Evolutionary conservation across 306 rosid species (phyloP), one percentile per base, ranked within the genome.

Genomic region (Gillenia trifoliata): DNA sequence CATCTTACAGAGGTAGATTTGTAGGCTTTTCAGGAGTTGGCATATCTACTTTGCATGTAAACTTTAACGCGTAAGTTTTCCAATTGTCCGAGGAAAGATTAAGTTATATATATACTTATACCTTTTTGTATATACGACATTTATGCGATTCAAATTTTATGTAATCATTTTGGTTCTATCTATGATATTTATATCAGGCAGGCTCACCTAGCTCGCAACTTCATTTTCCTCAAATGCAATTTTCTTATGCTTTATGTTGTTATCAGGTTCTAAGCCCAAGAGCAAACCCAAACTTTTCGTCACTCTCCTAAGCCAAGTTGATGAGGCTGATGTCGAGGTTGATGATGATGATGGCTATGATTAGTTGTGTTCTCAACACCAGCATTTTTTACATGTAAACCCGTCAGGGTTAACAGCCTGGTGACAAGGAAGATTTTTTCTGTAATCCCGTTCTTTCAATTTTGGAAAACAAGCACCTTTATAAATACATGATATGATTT

Each of bases 221-320:
- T n/a, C n/a, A 55, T 34, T 33, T 11, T 64, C 47, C 26, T 33
- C 45, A 5, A 9, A 22, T 34, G 16, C 30, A 28, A 41, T 36
- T 41, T 41, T 52, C 33, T 40, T 41, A 57, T 71, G 28, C 45
- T n/a, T 47, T 34, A 45, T 41, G n/a, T 38, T 16, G 78, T 34
- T 10, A 26, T 80, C 77, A 91, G 96, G 95, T 77, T 85, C 97
- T 8, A 88, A 87, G 87, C 84, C 93, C n/a, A 92, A 80, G 84
- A 78, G 74, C 67, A 86, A 84, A 72, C 87, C 98, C 36, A 95
- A 90, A 85, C 89, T 90, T 61, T 95, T 90, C 72, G 87, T 95
- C 85, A 86, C 99, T 1, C 82, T 86, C 71, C 79, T 90, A 86
- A 75, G 85, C 64, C 67, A 83, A 77, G 83, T 78, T 26, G 90